A percentile compares a stretch with the other conserved stretches of the same genome.
Conservation (phyloP, 2,329 filamentous ascomycete species). For the Emericellopsis cladophorae region DNA sequence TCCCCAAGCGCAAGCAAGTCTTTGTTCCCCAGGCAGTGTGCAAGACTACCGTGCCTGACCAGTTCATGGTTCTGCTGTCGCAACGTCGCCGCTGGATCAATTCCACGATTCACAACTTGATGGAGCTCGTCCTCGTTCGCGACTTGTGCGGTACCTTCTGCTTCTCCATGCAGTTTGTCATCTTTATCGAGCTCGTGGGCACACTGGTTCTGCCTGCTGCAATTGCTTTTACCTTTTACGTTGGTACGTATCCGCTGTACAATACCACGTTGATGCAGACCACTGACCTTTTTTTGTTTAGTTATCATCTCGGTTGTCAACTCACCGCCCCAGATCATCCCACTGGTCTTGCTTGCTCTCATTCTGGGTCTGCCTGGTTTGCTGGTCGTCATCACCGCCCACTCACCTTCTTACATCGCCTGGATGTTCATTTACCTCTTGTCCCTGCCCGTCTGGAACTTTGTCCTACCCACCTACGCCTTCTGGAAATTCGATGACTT, state of each 20-base stretch:
- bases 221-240: slow-evolving; percentile 93
- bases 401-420: slow-evolving; percentile 79
- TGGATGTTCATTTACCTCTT: slow-evolving; percentile 97
- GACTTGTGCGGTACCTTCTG: slow-evolving; percentile 98
- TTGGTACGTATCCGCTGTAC: slow-evolving; percentile 48
- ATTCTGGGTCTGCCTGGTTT: slow-evolving; percentile 90
- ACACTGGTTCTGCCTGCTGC: slow-evolving; percentile 91
- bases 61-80: slow-evolving; percentile 83
- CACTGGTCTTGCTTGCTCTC: slow-evolving; percentile 73
- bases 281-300: slow-evolving; percentile 17
- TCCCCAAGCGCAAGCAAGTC: slow-evolving; percentile 97
- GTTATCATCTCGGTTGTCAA: slow-evolving; percentile 77
- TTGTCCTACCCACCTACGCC: slow-evolving; percentile 82
- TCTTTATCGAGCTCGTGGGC: slow-evolving; percentile 89
- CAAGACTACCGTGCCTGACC: slow-evolving; percentile 92
- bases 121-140: slow-evolving; percentile 90
- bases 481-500: slow-evolving; percentile 99
- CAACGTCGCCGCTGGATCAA: slow-evolving; percentile 98
- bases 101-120: slow-evolving; percentile 95
- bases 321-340: slow-evolving; percentile 71
- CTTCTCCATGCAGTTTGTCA: slow-evolving; percentile 99
- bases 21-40: slow-evolving; percentile 98
- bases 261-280: neutral
- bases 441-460: slow-evolving; percentile 95
- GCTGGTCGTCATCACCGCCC: slow-evolving; percentile 84